Percentiles rank a stretch among this genome's conserved stretches.
Conservation (phyloP, 2,329 filamentous ascomycete species). For the Fusarium metavorans region DNA sequence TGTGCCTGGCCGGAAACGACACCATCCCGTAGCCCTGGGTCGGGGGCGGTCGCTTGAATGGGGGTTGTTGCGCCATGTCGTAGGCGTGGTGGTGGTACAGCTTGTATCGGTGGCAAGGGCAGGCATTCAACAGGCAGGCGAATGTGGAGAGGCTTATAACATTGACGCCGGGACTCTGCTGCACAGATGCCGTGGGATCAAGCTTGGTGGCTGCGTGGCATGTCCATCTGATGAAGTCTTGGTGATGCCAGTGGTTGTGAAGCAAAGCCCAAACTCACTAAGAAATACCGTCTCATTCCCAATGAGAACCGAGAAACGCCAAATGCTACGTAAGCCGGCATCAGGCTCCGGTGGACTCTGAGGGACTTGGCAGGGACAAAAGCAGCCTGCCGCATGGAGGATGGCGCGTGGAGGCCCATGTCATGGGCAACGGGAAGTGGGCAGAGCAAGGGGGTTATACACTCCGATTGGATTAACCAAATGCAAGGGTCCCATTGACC, state of each 20-base stretch:
- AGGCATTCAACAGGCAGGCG: not conserved
- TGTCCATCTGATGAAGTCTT: conserved; percentile 12
- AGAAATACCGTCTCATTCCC: not conserved
- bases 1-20: conserved; percentile 40
- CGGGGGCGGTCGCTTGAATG: conserved; percentile 36
- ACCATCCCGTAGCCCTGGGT: conserved; percentile 35
- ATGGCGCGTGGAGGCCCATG: not conserved
- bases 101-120: not conserved
- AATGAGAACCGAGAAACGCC: not conserved
- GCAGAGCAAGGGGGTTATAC: too few species aligned
- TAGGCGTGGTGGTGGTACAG: not conserved
- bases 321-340: conserved; percentile 23
- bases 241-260: conserved; percentile 22
- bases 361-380: conserved; percentile 4
- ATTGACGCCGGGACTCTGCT: not conserved
- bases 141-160: conserved; percentile 15
- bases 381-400: not conserved
- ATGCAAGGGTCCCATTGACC: not conserved
- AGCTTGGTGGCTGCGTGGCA: conserved; percentile 6
- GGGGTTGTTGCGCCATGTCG: conserved; percentile 25
- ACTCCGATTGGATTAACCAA: not conserved
- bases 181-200: conserved; percentile 1
- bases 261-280: not conserved
- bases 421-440: not conserved
- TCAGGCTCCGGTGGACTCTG: conserved; percentile 5